Percentiles rank a stretch among this genome's conserved stretches.
Evolutionary conservation across 768 basidiomycete species (phyloP).

Genomic region (Clitopilus passeckerianus): DNA sequence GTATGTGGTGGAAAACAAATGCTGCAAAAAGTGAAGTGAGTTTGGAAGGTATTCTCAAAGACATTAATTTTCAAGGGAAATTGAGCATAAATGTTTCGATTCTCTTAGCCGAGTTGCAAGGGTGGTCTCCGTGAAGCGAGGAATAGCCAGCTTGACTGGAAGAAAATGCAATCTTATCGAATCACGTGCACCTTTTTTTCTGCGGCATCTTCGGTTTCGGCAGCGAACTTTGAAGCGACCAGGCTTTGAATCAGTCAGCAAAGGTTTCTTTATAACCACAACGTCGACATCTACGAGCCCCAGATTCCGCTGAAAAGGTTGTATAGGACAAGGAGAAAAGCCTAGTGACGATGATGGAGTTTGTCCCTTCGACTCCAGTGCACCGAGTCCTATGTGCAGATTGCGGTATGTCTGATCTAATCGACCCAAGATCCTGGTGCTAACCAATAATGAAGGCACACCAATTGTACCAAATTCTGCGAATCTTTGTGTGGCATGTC

Average conservation of each 20-base stretch:
- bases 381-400: constrained; percentile 87
- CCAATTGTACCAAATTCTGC: constrained; percentile 91
- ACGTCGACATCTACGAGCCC: neutral
- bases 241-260: constrained; percentile 12
- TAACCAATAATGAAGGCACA: constrained; percentile 43
- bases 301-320: neutral
- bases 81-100: no score
- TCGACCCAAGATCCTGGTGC: constrained; percentile 2
- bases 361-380: constrained; percentile 66
- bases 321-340: neutral
- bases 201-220: constrained; percentile 1
- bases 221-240: neutral
- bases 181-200: constrained; percentile 14
- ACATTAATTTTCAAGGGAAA: no score
- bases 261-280: neutral
- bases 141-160: no score
- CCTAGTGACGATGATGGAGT: constrained; percentile 55
- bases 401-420: constrained; percentile 51
- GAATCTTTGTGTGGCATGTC: constrained; percentile 85
- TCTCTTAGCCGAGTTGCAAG: no score
- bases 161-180: neutral
- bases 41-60: no score
- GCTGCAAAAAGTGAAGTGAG: no score
- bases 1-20: no score
- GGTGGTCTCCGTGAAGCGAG: no score